Conservation (phyloP, 495 filamentous ascomycete species). For the Astrothelium macrocarpum region DNA sequence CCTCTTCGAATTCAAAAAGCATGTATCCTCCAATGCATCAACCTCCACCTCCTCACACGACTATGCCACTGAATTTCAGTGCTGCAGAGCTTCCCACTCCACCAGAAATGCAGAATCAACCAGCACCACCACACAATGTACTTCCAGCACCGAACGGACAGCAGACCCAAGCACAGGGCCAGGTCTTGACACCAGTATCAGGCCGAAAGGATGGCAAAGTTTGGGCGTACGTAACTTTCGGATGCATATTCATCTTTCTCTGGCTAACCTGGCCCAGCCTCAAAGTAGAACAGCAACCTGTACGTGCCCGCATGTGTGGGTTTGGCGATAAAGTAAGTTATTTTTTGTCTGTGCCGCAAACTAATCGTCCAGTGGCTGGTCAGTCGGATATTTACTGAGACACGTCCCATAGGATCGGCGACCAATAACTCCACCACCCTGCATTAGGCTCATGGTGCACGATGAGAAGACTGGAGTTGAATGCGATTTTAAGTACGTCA, state of each 20-base stretch:
- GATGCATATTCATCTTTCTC: not conserved
- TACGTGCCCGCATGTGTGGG: constrained; percentile 94
- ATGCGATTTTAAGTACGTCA: constrained; percentile 74
- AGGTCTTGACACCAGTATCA: not conserved
- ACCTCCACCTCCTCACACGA: not conserved
- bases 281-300: constrained; percentile 81
- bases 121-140: not conserved
- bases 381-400: not conserved
- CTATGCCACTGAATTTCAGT: constrained; percentile 3
- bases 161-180: not conserved
- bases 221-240: not conserved
- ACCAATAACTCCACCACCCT: constrained; percentile 93
- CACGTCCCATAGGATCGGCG: constrained; percentile 61
- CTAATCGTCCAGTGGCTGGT: constrained; percentile 1
- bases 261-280: constrained; percentile 41
- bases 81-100: constrained; percentile 4
- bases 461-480: constrained; percentile 76
- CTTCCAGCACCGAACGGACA: not conserved
- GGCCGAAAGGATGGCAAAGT: not conserved
- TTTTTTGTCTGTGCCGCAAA: not conserved
- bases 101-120: constrained; percentile 5
- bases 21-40: constrained; percentile 7
- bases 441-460: constrained; percentile 72
- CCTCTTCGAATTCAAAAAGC: not conserved
- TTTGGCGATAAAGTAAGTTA: constrained; percentile 86